A percentile compares a stretch with the other conserved stretches of the same genome.
These are phyloP conservation scores for Aschersonia sp. DNA, from an alignment of 2,329 filamentous ascomycete genomes.

Conservation along the genomic window DNA sequence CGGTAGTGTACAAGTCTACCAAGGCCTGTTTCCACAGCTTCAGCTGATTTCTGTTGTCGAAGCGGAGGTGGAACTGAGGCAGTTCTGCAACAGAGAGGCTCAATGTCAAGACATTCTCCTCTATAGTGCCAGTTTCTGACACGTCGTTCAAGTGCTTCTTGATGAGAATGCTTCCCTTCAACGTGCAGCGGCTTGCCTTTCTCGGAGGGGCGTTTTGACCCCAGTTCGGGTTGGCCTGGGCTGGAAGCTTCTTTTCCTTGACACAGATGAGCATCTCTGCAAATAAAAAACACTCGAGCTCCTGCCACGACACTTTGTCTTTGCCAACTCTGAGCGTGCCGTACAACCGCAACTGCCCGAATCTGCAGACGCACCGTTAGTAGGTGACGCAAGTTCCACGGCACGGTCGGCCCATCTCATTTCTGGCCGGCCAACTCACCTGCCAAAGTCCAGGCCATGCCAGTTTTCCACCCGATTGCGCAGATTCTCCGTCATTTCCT, in stretches of 20 bases:
- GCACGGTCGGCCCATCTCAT: not conserved
- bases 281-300: slow-evolving; percentile 92
- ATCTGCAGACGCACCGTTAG: slow-evolving; percentile 33
- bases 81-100: slow-evolving; percentile 85
- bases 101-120: slow-evolving; percentile 76
- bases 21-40: slow-evolving; percentile 86
- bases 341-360: slow-evolving; percentile 82
- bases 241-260: slow-evolving; percentile 76
- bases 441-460: slow-evolving; percentile 87
- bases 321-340: slow-evolving; percentile 89
- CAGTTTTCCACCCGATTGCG: slow-evolving; percentile 90
- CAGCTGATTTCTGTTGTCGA: slow-evolving; percentile 69
- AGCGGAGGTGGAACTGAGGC: slow-evolving; percentile 86
- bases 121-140: slow-evolving; percentile 50
- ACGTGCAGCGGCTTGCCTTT: slow-evolving; percentile 63
- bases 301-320: slow-evolving; percentile 93
- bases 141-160: slow-evolving; percentile 95
- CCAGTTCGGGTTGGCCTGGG: slow-evolving; percentile 43
- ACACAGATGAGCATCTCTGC: slow-evolving; percentile 99
- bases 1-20: slow-evolving; percentile 64
- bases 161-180: slow-evolving; percentile 96
- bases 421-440: slow-evolving; percentile 28
- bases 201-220: slow-evolving; percentile 42
- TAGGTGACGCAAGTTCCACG: too few relatives aligned
- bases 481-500: slow-evolving; percentile 76